Base-by-base conservation (phyloP, 495 filamentous ascomycete species). In the Entonaema liquescens region DNA sequence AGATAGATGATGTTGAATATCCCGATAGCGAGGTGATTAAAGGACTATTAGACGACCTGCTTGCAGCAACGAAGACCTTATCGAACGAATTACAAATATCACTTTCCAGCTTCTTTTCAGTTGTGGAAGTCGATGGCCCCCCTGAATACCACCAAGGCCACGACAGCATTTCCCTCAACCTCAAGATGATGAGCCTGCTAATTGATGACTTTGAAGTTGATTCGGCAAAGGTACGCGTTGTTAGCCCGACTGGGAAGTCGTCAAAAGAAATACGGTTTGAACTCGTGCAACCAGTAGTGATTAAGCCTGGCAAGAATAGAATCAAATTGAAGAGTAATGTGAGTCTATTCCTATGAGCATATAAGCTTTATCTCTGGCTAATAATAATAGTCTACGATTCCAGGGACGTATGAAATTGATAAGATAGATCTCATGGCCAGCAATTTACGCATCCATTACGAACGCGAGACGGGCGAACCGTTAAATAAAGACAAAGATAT, bases 331-430 rank as follows among this genome's bases (percentile, higher is more conserved):
- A 79, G 49, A 86, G 80, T 54, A 84, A 84, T 65, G 83, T 85
- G 74, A 78, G 84, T 74, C n/a, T 19, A 23, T 53, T 49, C 35
- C 26, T 5, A 53, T 23, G 5, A 23, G 59, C 63, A 1, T 53
- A 42, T 36, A 13, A 35, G 4, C 5, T n/a, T 1, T 17, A 25
- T 31, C 25, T 8, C 38, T 31, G 40, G 57, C 68, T 53, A 35
- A 69, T 0, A 42, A 17, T 13, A 62, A 55, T 26, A 84, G 82
- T 61, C 77, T 42, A 89, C 90, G 31, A 87, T 92, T 11, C 88
- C 90, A 58, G 95, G 93, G 7, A 86, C 85, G 60, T 98, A 93
- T 70, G 83, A 89, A 57, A 86, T 94, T 40, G 91, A 94, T 65
- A 88, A 89, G 57, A 81, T 98, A 40, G 83, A 89, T 35, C 74